Evolutionary conservation across 495 filamentous ascomycete species (phyloP).

Genomic region (Echria macrotheca): DNA sequence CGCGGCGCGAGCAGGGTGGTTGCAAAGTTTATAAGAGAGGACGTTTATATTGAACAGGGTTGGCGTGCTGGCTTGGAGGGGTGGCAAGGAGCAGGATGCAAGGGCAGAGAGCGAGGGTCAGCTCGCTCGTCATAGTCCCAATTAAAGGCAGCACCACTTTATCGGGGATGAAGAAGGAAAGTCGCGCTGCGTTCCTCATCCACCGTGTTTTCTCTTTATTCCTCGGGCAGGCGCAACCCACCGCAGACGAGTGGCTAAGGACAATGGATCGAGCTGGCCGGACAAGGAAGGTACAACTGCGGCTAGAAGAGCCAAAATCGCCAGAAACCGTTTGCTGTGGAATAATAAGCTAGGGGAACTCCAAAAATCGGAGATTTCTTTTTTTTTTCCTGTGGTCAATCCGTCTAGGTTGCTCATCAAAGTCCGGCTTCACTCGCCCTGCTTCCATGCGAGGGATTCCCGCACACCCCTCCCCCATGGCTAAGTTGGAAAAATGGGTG

Average conservation of each 20-base stretch:
- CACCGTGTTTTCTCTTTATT: conserved; percentile 27
- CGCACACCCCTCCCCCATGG: conserved; percentile 11
- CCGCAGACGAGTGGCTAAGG: conserved; percentile 14
- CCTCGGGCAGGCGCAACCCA: conserved; percentile 16
- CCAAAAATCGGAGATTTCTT: conserved; percentile 9
- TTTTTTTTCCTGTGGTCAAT: conserved; percentile 1
- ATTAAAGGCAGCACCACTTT: conserved; percentile 26
- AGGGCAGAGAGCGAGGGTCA: conserved; percentile 18
- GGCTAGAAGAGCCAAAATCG: conserved; percentile 12
- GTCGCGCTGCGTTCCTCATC: conserved; percentile 4
- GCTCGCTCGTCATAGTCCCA: conserved; percentile 20
- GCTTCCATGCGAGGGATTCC: conserved; percentile 8
- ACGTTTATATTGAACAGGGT: conserved; percentile 19
- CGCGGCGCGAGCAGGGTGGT: conserved; percentile 1
- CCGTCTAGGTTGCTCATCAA: neutral
- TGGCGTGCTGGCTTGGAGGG: neutral
- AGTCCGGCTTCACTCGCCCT: conserved; percentile 12
- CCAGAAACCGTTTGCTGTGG: conserved; percentile 1
- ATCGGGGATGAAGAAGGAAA: conserved; percentile 1
- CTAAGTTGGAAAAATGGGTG: conserved; percentile 35
- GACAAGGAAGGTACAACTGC: conserved; percentile 29
- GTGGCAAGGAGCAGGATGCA: conserved; percentile 14
- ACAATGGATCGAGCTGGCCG: conserved; percentile 26
- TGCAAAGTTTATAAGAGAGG: conserved; percentile 15
- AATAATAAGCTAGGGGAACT: too few species aligned